Evolutionary conservation across 768 basidiomycete species (phyloP).

Genomic region (Calvatia gigantea): DNA sequence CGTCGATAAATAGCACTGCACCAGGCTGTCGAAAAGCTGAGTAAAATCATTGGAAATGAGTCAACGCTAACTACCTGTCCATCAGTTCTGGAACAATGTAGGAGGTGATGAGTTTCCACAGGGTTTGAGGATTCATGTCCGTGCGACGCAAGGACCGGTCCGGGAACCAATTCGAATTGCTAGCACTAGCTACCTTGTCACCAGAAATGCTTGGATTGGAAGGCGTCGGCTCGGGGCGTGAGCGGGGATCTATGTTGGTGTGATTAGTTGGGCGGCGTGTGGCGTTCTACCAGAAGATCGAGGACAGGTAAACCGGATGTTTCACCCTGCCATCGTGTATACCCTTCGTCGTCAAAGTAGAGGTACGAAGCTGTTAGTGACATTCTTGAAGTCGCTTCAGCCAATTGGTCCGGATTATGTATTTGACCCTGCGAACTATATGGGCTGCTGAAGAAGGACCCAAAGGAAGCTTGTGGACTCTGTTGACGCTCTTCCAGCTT

Average conservation of each 20-base stretch:
- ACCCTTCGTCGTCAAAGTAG: slow-evolving; percentile 85
- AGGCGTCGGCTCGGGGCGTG: background rate
- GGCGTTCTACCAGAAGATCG: slow-evolving; percentile 76
- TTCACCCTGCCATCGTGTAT: slow-evolving; percentile 89
- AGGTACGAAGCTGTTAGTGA: slow-evolving; percentile 76
- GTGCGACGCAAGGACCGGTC: slow-evolving; percentile 70
- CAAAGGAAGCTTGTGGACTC: slow-evolving; percentile 40
- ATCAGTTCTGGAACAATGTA: slow-evolving; percentile 87
- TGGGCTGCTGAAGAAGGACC: slow-evolving; percentile 34
- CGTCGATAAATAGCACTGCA: slow-evolving; percentile 85
- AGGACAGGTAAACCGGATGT: slow-evolving; percentile 89
- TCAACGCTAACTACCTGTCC: slow-evolving; percentile 64
- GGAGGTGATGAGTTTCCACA: slow-evolving; percentile 86
- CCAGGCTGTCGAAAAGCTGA: slow-evolving; percentile 44
- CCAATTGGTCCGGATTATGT: slow-evolving; percentile 38
- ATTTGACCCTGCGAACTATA: slow-evolving; percentile 21
- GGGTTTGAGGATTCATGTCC: slow-evolving; percentile 80
- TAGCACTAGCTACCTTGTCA: slow-evolving; percentile 28
- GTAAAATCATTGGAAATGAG: slow-evolving; percentile 13
- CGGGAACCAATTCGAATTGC: slow-evolving; percentile 72
- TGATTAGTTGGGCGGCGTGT: slow-evolving; percentile 35
- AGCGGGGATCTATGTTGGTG: slow-evolving; percentile 16
- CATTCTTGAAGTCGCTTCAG: slow-evolving; percentile 59
- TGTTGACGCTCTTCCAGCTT: slow-evolving; percentile 42
- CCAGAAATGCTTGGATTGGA: slow-evolving; percentile 22